Conservation (phyloP, 2,329 filamentous ascomycete genomes). For the Stagonosporopsis vannaccii region DNA sequence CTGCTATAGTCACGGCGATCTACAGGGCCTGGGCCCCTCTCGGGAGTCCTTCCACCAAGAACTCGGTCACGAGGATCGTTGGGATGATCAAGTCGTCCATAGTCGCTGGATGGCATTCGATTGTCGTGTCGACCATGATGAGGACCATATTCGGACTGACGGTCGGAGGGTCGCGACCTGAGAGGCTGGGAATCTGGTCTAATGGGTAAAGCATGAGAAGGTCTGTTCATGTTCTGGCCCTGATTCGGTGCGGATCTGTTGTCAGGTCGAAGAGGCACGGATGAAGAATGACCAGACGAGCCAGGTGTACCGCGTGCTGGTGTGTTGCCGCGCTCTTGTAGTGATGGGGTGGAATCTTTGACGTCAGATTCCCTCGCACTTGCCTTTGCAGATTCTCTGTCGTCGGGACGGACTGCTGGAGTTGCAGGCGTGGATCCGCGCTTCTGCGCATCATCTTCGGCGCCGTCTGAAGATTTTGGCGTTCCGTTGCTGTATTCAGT, state of each 20-base stretch:
- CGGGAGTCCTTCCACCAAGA: conserved; percentile 47
- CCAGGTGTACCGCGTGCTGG: conserved; percentile 12
- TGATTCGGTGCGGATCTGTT: conserved; percentile 39
- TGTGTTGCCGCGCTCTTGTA: conserved; percentile 25
- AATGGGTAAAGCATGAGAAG: conserved; percentile 59
- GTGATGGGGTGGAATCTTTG: conserved; percentile 23
- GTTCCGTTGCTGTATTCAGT: conserved; percentile 42
- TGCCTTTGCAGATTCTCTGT: conserved; percentile 23
- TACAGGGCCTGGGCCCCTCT: conserved; percentile 27
- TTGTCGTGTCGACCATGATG: conserved; percentile 44
- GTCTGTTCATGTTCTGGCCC: conserved; percentile 32
- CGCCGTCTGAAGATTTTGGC: conserved; percentile 23
- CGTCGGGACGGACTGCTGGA: conserved; percentile 27
- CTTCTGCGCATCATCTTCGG: conserved; percentile 24
- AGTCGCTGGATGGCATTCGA: conserved; percentile 48
- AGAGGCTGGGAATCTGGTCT: conserved; percentile 66
- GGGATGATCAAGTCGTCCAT: conserved; percentile 55
- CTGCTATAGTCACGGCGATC: conserved; percentile 45
- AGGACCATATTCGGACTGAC: conserved; percentile 33
- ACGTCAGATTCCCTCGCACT: conserved; percentile 19
- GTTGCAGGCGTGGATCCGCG: conserved; percentile 24
- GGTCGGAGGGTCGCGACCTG: conserved; percentile 45
- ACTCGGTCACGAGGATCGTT: conserved; percentile 50
- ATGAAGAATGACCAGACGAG: conserved; percentile 23
- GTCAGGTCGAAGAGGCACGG: conserved; percentile 43